Evolutionary conservation across 345 rosid genomes (phyloP).

Genomic region (Salix suchowensis): DNA sequence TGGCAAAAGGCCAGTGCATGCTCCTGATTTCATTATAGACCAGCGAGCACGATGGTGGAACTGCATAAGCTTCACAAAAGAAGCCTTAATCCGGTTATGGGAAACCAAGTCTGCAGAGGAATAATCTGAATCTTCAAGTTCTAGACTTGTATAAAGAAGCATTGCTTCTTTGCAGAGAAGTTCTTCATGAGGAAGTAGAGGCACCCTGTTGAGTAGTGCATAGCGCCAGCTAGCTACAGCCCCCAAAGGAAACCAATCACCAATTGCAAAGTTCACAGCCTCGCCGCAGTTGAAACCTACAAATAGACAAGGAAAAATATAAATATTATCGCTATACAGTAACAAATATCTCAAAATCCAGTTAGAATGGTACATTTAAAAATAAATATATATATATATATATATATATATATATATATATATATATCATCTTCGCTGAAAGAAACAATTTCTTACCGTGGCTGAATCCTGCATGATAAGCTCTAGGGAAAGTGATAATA

Average conservation of each 20-base stretch:
- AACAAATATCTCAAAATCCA: background rate
- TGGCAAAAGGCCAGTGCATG: constrained; percentile 45
- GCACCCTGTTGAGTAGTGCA: constrained; percentile 82
- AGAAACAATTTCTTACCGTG: constrained; percentile 53
- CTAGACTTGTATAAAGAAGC: constrained; percentile 49
- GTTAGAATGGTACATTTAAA: background rate
- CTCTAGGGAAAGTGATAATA: constrained; percentile 85
- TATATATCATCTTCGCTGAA: background rate
- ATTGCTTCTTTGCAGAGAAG: constrained; percentile 94
- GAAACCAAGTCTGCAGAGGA: constrained; percentile 53
- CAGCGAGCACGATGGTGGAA: constrained; percentile 81
- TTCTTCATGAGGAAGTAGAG: constrained; percentile 97
- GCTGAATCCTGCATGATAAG: constrained; percentile 99
- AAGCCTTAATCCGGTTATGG: constrained; percentile 49
- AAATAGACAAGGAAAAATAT: constrained; percentile 15
- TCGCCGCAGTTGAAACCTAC: constrained; percentile 98
- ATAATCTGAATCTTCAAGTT: constrained; percentile 53
- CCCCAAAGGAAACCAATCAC: constrained; percentile 95
- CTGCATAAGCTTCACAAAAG: constrained; percentile 76
- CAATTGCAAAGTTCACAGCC: constrained; percentile 98
- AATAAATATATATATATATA: background rate
- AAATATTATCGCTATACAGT: background rate
- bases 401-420: too few species aligned
- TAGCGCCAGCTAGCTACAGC: constrained; percentile 90
- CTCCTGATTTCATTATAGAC: constrained; percentile 62